Evolutionary conservation across 495 filamentous ascomycete species (phyloP).

Genomic region (Tuber aestivum): DNA sequence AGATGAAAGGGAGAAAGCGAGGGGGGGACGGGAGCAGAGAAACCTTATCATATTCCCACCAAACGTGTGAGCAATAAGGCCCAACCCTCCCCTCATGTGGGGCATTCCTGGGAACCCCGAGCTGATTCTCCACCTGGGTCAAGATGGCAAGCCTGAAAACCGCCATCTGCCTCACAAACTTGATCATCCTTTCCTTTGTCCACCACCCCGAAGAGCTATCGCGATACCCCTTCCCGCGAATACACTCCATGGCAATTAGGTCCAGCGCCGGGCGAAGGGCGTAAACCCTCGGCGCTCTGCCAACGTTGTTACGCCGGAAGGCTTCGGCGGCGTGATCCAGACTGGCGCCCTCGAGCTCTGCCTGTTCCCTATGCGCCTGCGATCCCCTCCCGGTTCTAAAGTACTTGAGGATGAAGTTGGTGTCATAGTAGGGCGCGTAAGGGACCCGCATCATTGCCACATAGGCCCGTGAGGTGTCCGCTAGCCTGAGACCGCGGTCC

Average conservation of each 20-base stretch:
- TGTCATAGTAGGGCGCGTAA: neutral
- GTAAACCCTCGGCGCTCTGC: neutral
- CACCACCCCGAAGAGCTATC: neutral
- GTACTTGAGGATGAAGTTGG: neutral
- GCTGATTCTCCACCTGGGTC: neutral
- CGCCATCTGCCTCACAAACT: neutral
- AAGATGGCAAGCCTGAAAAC: neutral
- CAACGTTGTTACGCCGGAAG: neutral
- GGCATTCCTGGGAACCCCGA: neutral
- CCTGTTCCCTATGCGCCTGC: neutral
- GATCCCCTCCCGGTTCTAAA: neutral
- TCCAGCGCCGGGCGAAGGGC: rapidly evolving
- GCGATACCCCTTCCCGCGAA: neutral
- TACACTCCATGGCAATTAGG: neutral
- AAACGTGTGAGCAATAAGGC: neutral
- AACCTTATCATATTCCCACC: neutral
- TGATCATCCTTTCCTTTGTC: neutral
- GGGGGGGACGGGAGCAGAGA: neutral
- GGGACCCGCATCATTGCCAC: neutral
- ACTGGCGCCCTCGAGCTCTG: neutral
- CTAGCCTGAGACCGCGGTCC: neutral
- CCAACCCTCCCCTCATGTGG: neutral
- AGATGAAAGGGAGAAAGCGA: neutral
- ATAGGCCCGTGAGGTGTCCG: neutral
- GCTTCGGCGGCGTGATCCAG: neutral